Percentiles rank a stretch among this genome's conserved stretches.
These are phyloP conservation scores for Fusarium sp. DNA, from an alignment of 2,329 filamentous ascomycete species.

Conservation along the genomic window DNA sequence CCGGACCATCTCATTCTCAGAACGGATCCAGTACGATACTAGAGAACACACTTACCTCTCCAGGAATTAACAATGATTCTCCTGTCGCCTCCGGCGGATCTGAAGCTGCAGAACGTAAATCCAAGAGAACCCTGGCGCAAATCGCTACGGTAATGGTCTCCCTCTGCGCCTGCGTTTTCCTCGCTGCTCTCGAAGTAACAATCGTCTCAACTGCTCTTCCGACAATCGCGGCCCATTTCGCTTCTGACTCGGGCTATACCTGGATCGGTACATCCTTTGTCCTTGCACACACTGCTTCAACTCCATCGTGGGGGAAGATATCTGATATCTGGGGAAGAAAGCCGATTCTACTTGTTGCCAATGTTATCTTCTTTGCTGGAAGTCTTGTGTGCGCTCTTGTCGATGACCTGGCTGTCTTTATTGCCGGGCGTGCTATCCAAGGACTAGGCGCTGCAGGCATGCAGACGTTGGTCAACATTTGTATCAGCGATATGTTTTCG, in stretches of 20 bases:
- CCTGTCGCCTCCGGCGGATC: not conserved
- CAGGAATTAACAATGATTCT: not conserved
- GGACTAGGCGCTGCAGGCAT: constrained; percentile 65
- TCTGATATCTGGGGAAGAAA: constrained; percentile 70
- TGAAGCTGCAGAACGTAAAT: not conserved
- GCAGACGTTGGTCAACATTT: constrained; percentile 64
- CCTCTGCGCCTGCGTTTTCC: constrained; percentile 55
- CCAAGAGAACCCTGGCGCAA: constrained; percentile 32
- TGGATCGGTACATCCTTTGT: constrained; percentile 83
- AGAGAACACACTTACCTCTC: rapidly evolving
- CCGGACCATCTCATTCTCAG: not conserved
- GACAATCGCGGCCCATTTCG: constrained; percentile 67
- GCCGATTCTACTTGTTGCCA: constrained; percentile 60
- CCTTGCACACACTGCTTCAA: constrained; percentile 73
- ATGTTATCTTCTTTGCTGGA: constrained; percentile 63
- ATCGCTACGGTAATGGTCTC: constrained; percentile 51
- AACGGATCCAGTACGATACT: not conserved
- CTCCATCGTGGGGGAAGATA: constrained; percentile 76
- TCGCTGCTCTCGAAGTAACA: constrained; percentile 63
- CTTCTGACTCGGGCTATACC: constrained; percentile 74
- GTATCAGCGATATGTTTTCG: constrained; percentile 65
- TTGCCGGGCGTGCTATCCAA: constrained; percentile 58
- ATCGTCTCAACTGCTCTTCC: constrained; percentile 72
- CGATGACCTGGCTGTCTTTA: constrained; percentile 55
- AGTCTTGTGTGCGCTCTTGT: constrained; percentile 61